Base-by-base conservation (phyloP, 371 early-diverging fungal genomes). In the Apophysomyces elegans region DNA sequence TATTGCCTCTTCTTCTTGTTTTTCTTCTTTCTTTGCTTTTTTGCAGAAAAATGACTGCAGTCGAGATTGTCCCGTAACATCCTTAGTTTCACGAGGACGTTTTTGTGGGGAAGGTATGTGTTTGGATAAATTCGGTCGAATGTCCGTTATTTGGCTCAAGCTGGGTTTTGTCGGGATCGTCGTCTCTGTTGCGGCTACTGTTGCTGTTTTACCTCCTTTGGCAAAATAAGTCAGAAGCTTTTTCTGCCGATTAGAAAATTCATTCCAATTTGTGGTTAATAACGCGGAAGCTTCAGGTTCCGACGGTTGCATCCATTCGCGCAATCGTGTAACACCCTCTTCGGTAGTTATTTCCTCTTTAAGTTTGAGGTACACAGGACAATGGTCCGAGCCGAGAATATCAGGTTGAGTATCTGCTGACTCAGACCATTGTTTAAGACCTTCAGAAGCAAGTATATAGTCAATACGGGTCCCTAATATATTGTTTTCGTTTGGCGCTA, bases 311-410 rank as follows among this genome's bases (percentile, higher is more conserved):
- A 62, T 61, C 11, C 1, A 39, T 35, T 13, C 14, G 4, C n/a
- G 16, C 21, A 26, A 26, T 56, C 21, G 14, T 37, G 14, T 16
- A 50, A 36, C 60, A 37, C 72, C 64, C 16, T 61, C 64, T 3
- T 62, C 72, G 0, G 32, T 26, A 26, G 68, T 61, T 9, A 69
- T 65, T 12, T 79, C 76, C 18, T 78, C 83, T 44, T 69, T 67
- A 32, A 95, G 73, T 39, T 84, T 84, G 1, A 84, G 87, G 43
- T 80, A 76, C 0, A 93, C 93, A 0, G 95, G 96, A 67, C 95
- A 95, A 71, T 96, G 97, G 74, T 96, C 97, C n/a, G 91, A 90
- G 1, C 97, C 97, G 64, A 87, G 68, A 5, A 93, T 73, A 5
- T 89, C 67, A 7, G 88, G 75, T 32, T 84, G 79, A 14, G 93